Percentiles rank a stretch among this genome's conserved stretches.
Conservation (phyloP, 2,329 filamentous ascomycete species). For the Colletotrichum gloeosporioides region DNA sequence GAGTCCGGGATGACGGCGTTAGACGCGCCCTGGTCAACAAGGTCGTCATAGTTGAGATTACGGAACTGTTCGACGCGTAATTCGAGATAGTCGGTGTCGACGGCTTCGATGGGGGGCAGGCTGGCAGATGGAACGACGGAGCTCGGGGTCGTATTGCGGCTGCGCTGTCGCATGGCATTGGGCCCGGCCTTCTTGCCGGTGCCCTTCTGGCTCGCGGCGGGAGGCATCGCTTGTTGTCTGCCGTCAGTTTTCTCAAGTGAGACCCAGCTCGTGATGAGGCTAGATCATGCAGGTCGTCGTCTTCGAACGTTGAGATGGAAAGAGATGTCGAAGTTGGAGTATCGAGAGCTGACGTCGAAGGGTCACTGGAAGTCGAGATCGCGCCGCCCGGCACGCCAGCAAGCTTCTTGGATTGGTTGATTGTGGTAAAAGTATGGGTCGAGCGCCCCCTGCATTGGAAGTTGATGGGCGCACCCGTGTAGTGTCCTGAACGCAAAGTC, state of each 20-base stretch:
- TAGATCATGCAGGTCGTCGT: conserved; percentile 1
- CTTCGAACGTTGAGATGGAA: conserved; percentile 4
- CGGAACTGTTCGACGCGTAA: conserved; percentile 64
- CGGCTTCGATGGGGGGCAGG: conserved; percentile 59
- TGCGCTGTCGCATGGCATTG: conserved; percentile 69
- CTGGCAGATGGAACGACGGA: conserved; percentile 54
- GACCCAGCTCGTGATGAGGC: neutral
- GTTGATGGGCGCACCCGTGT: neutral
- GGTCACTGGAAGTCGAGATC: conserved; percentile 7
- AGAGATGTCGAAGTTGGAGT: conserved; percentile 1
- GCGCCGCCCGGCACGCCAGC: conserved; percentile 12
- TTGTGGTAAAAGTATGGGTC: conserved; percentile 10
- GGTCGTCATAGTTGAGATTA: conserved; percentile 70
- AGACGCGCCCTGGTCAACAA: conserved; percentile 67
- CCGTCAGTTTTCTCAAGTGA: neutral
- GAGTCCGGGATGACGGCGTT: conserved; percentile 66
- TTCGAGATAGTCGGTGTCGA: conserved; percentile 71
- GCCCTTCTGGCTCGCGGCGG: conserved; percentile 63
- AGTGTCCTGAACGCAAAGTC: neutral
- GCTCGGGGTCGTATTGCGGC: conserved; percentile 80
- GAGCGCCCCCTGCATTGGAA: neutral
- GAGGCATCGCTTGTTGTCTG: conserved; percentile 52
- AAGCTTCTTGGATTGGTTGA: conserved; percentile 18
- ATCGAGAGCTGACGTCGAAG: neutral
- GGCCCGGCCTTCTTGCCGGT: conserved; percentile 69